Evolutionary conservation across 2,329 filamentous ascomycete genomes (phyloP).

Genomic region (Chrysosphaeria jannelii): DNA sequence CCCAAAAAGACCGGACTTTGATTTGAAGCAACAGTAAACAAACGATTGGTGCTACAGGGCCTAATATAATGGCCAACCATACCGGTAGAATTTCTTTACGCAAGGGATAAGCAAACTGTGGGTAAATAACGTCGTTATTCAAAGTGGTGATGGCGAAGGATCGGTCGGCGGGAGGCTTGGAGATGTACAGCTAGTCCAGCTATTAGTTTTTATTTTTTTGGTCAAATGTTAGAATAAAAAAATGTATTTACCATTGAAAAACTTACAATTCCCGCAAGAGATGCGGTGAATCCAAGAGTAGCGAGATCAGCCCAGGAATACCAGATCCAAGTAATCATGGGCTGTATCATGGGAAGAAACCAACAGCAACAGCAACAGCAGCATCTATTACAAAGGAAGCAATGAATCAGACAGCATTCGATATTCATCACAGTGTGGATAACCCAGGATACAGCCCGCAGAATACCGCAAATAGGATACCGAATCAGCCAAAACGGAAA

Average conservation of each 20-base stretch:
- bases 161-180: conserved; percentile 32
- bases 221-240: too few relatives aligned
- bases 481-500: too few relatives aligned
- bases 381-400: too few relatives aligned
- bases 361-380: too few relatives aligned
- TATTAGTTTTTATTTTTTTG: too few relatives aligned
- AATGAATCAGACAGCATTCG: too few relatives aligned
- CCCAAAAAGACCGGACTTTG: conserved; percentile 36
- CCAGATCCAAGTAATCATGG: conserved; percentile 1
- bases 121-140: conserved; percentile 37
- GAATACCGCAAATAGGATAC: too few relatives aligned
- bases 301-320: conserved; percentile 1
- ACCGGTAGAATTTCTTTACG: conserved; percentile 43
- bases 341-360: too few relatives aligned
- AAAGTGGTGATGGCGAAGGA: conserved; percentile 37
- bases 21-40: conserved; percentile 36
- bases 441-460: too few relatives aligned
- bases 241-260: not conserved
- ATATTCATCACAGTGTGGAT: too few relatives aligned
- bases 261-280: not conserved
- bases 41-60: conserved; percentile 28
- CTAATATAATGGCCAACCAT: conserved; percentile 36
- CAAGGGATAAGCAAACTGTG: conserved; percentile 39
- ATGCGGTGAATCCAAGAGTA: not conserved
- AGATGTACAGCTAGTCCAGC: conserved; percentile 22